Evolutionary conservation across 768 basidiomycete genomes (phyloP), one percentile per base, ranked within the genome.

Genomic region (Coprinopsis cinerea): DNA sequence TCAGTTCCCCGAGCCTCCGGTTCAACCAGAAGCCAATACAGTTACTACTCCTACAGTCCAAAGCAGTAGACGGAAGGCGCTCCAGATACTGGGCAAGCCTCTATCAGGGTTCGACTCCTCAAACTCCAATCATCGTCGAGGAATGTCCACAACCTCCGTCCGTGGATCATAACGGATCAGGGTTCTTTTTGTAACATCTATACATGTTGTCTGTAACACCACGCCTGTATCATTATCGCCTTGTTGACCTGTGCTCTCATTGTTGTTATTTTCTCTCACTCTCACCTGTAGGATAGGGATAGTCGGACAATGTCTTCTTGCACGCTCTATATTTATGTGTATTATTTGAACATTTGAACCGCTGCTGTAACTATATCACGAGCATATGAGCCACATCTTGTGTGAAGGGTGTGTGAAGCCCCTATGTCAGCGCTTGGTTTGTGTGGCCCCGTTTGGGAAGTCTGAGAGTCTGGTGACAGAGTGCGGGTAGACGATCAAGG

Each of bases 1-100:
- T 14, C 74, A 74, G 51, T 85, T 87, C 54, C 85, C 83, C 20
- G 83, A 83, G 50, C 86, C 85, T 47, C 83, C 82, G 47, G 53
- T 60, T 40, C 61, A 65, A 30, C 61, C 68, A 54, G 74, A 76
- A 56, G 75, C 73, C 44, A 72, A 60, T 47, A n/a, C n/a, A n/a
- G n/a, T n/a, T n/a, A 73, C 68, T 39, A 77, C 78, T 1, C 74
- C 81, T 39, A 77, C 75, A n/a, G 70, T 75, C 13, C 59, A 59
- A 37, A 48, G 26, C 53, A 76, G 71, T 49, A 80, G 85, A 27
- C 77, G 86, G 57, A 73, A 87, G 59, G 79, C 79, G 2, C 85
- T 88, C 63, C 78, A 85, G 62, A 64, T 88, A 25, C 67, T 88
- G 53, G 76, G 82, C 48, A 86, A 82, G 67, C 73, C 74, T 36